These are phyloP conservation scores for Yarrowia osloensis DNA, from an alignment of 805 yeast species.

Conservation along the genomic window DNA sequence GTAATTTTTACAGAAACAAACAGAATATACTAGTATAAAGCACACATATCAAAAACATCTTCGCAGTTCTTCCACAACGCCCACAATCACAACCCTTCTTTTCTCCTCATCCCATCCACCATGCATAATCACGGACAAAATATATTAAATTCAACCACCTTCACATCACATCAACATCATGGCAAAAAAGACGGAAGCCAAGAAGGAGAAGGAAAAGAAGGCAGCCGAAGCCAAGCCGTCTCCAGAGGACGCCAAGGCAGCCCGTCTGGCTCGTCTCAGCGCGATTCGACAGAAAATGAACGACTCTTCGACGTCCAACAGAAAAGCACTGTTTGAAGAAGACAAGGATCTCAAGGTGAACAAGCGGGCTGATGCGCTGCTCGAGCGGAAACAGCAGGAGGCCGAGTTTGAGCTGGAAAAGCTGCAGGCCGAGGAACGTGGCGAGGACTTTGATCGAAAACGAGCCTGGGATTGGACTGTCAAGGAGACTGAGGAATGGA, in stretches of 20 bases:
- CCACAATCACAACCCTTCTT: too few species aligned
- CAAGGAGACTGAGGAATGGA: conserved; percentile 68
- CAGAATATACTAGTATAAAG: too few species aligned
- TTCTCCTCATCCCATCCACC: not conserved
- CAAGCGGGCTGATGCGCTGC: conserved; percentile 38
- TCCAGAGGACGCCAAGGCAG: conserved; percentile 30
- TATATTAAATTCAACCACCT: not conserved
- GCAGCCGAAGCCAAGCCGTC: not conserved
- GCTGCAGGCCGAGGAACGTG: conserved; percentile 44
- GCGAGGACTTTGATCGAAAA: conserved; percentile 48
- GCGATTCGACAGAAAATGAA: conserved; percentile 41
- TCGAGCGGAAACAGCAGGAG: conserved; percentile 42
- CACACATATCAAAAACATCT: too few species aligned
- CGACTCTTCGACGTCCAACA: conserved; percentile 42
- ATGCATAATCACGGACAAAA: not conserved
- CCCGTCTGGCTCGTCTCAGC: conserved; percentile 39
- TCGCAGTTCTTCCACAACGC: too few species aligned
- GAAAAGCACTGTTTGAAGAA: conserved; percentile 46
- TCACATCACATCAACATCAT: not conserved
- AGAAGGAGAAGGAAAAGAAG: not conserved
- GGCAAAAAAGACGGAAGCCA: not conserved
- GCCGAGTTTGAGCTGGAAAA: conserved; percentile 48
- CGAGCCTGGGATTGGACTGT: conserved; percentile 59
- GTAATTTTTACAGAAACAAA: too few species aligned
- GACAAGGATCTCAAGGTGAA: conserved; percentile 39